A percentile compares a stretch with the other conserved stretches of the same genome.
These are phyloP conservation scores for Herpotrichia juniperi DNA, from an alignment of 2,329 filamentous ascomycete genomes.

Conservation along the genomic window DNA sequence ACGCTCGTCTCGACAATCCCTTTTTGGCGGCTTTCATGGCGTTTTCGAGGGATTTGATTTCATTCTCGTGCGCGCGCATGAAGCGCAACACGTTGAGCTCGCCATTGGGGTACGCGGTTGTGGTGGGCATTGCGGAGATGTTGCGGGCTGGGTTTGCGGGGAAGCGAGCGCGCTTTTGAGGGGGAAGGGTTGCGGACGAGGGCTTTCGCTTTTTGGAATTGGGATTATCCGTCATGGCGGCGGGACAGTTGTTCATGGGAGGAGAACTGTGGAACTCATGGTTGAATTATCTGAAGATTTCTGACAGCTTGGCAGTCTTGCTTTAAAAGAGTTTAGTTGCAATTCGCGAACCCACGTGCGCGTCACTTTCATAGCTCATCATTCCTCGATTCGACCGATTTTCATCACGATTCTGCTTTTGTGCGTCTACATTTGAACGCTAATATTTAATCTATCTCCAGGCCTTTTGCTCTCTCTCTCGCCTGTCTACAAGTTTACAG, in stretches of 20 bases:
- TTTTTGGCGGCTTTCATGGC: slow-evolving; percentile 79
- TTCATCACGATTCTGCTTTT: too few relatives aligned
- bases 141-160: slow-evolving; percentile 27
- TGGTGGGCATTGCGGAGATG: slow-evolving; percentile 37
- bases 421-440: too few relatives aligned
- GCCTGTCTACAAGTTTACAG: slow-evolving; percentile 15
- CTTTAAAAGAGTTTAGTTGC: background rate
- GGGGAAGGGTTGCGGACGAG: background rate
- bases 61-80: slow-evolving; percentile 82
- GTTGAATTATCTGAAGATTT: background rate
- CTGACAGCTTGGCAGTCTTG: background rate
- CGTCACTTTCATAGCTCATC: too few relatives aligned
- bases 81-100: slow-evolving; percentile 87
- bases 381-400: too few relatives aligned
- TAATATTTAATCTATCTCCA: too few relatives aligned
- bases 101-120: slow-evolving; percentile 68
- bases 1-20: slow-evolving; percentile 72
- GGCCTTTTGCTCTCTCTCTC: too few relatives aligned
- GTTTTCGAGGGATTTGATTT: slow-evolving; percentile 83
- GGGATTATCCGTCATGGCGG: slow-evolving; percentile 19
- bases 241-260: background rate
- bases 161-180: slow-evolving; percentile 33
- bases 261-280: background rate
- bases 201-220: slow-evolving; percentile 25
- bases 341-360: slow-evolving; percentile 5